Conservation (phyloP, 1,284 basidiomycete species). For the Ceratobasidium sp. region DNA sequence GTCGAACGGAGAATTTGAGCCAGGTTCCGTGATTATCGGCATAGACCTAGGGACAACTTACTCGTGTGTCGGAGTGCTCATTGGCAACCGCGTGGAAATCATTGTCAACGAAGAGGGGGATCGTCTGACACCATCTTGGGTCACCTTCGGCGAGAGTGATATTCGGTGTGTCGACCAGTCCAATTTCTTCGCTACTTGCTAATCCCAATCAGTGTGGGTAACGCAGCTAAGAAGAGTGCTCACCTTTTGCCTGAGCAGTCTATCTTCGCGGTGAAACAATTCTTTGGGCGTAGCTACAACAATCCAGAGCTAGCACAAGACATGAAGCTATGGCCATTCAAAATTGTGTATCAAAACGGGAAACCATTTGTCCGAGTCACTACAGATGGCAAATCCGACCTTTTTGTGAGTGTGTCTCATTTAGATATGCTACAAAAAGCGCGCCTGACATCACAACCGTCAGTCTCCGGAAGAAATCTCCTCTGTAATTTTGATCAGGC, state of each 20-base stretch:
- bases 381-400: constrained; percentile 64
- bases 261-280: neutral
- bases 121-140: neutral
- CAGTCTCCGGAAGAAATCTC: neutral
- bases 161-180: neutral
- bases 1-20: neutral
- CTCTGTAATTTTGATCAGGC: neutral
- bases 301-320: neutral
- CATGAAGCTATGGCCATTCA: constrained; percentile 60
- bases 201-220: neutral
- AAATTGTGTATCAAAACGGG: constrained; percentile 61
- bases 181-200: too few species aligned
- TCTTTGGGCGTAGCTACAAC: neutral
- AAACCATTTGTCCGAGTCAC: constrained; percentile 67
- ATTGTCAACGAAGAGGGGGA: neutral
- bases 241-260: neutral
- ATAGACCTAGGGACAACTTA: constrained; percentile 80
- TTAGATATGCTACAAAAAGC: too few species aligned
- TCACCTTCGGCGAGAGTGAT: neutral
- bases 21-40: constrained; percentile 59
- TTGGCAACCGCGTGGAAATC: neutral
- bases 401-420: constrained; percentile 49
- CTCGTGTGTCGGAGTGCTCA: neutral
- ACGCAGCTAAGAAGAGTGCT: neutral
- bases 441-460: too few species aligned